These are phyloP conservation scores for Neonectria punicea DNA, from an alignment of 2,329 filamentous ascomycete species.

Conservation along the genomic window DNA sequence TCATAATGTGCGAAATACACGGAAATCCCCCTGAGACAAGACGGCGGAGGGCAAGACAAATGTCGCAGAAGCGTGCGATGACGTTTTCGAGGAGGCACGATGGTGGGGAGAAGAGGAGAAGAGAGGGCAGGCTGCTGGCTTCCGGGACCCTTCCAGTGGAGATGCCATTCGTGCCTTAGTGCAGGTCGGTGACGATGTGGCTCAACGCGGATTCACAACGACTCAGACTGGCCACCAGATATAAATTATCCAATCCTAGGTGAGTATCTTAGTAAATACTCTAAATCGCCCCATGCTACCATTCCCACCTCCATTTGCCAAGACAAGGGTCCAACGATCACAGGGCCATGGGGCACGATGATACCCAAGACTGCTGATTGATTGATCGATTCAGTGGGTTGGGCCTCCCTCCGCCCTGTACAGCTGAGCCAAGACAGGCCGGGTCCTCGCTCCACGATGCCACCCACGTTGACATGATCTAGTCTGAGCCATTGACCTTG, in stretches of 20 bases:
- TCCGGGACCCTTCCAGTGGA: constrained; percentile 6
- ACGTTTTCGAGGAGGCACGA: constrained; percentile 11
- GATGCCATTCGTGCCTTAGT: constrained; percentile 2
- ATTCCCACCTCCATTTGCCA: not conserved
- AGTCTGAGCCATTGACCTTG: too few relatives aligned
- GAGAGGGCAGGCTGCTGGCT: not conserved
- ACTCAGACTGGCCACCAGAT: not conserved
- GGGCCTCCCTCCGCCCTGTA: not conserved
- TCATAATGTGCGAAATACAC: not conserved
- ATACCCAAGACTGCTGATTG: not conserved
- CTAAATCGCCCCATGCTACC: not conserved
- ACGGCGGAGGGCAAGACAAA: not conserved
- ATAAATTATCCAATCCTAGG: not conserved
- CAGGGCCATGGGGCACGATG: not conserved
- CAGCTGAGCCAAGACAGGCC: not conserved
- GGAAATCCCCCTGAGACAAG: not conserved
- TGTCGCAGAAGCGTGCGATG: constrained; percentile 5
- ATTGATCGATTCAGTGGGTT: not conserved
- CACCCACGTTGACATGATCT: not conserved
- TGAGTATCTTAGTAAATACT: not conserved
- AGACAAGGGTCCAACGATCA: constrained; percentile 5
- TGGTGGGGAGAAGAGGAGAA: not conserved
- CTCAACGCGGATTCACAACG: not conserved
- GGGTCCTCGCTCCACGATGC: not conserved
- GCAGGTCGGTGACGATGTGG: constrained; percentile 16